phyloP scores from a whole-genome alignment of 2,329 filamentous ascomycete species.

The Aspergillus oerlinghausenensis region DNA sequence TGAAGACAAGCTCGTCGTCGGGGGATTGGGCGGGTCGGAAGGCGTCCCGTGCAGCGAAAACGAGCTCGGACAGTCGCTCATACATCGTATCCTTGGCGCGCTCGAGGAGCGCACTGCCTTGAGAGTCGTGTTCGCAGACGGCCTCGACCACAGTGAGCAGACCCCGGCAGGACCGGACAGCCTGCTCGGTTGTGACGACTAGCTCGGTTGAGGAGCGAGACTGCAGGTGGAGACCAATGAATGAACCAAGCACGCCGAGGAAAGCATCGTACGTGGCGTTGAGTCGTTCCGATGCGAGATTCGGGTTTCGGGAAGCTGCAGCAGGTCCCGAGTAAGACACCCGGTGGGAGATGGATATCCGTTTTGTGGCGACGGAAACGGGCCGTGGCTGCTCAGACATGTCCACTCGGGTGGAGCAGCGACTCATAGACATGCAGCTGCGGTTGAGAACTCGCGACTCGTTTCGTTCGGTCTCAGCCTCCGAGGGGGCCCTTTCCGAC shows the following conservation, averaged over 20 bases:
- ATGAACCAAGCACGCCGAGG: constrained; percentile 83
- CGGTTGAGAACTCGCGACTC: constrained; percentile 31
- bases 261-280: constrained; percentile 80
- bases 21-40: constrained; percentile 65
- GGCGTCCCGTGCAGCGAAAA: constrained; percentile 74
- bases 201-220: constrained; percentile 86
- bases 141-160: constrained; percentile 76
- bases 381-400: constrained; percentile 25
- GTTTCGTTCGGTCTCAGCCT: constrained; percentile 25
- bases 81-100: constrained; percentile 72
- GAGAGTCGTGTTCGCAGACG: constrained; percentile 71
- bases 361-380: constrained; percentile 40
- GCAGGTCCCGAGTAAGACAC: constrained; percentile 70
- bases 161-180: constrained; percentile 73
- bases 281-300: constrained; percentile 78
- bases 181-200: constrained; percentile 74
- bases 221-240: constrained; percentile 89
- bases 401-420: constrained; percentile 23
- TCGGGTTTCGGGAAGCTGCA: constrained; percentile 58
- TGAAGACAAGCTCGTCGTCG: constrained; percentile 70
- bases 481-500: constrained; percentile 18
- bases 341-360: constrained; percentile 61
- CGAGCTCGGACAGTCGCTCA: constrained; percentile 71
- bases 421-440: constrained; percentile 27
- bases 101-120: constrained; percentile 62